Percentiles rank a stretch among this genome's conserved stretches.
Evolutionary conservation across 805 yeast species (phyloP).

Genomic region (Kuraishia piskuri): DNA sequence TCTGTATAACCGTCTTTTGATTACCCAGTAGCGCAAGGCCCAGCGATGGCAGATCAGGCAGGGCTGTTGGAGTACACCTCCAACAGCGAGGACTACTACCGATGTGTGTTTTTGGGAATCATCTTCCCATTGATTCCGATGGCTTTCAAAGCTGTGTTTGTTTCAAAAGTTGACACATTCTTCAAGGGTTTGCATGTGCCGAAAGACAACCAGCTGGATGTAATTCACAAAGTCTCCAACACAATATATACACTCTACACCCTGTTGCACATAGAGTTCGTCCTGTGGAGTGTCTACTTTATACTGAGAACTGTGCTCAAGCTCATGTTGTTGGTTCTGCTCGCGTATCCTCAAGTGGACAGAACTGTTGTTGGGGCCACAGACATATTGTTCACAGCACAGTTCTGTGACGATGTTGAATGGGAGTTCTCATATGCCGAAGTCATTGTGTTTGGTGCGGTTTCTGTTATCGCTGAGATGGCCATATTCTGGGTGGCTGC

Average conservation of each 20-base stretch:
- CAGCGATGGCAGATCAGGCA: background rate
- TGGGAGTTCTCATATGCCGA: background rate
- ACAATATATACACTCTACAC: background rate
- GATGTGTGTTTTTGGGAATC: background rate
- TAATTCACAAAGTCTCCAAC: background rate
- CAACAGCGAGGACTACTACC: conserved; percentile 1
- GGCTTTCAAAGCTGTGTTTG: background rate
- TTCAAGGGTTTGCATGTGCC: background rate
- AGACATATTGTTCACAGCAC: too few species aligned
- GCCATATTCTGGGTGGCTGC: background rate
- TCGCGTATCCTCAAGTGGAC: conserved; percentile 2
- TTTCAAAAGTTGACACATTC: background rate
- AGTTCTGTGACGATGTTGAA: background rate
- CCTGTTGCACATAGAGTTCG: background rate
- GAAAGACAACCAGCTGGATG: background rate
- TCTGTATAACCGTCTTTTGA: too few species aligned
- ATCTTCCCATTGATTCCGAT: background rate
- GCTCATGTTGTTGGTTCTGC: background rate
- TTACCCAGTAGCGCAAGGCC: background rate
- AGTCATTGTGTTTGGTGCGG: background rate
- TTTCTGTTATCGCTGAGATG: background rate
- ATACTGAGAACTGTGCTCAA: background rate
- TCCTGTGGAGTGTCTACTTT: background rate
- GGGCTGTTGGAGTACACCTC: background rate
- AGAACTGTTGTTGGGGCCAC: too few species aligned